These are phyloP conservation scores for Cenchrus fungigraminus DNA, from an alignment of 176 grass and related monocot species.

Conservation along the genomic window DNA sequence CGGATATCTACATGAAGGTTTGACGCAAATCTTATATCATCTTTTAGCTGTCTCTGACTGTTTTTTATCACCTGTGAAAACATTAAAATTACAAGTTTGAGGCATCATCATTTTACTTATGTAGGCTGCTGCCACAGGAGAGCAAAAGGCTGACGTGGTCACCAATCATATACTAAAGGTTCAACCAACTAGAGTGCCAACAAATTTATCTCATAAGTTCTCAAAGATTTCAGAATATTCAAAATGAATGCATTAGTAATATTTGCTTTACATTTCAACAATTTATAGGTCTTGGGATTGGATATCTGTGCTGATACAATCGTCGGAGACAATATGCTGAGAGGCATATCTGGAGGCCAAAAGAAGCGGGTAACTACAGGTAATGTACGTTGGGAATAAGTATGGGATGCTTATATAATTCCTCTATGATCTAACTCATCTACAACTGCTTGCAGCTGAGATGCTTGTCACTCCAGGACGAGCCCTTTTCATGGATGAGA, in stretches of 20 bases:
- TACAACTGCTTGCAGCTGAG: slow-evolving; percentile 51
- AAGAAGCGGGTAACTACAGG: slow-evolving; percentile 34
- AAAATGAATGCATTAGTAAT: slow-evolving; percentile 1
- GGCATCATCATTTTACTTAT: slow-evolving; percentile 2
- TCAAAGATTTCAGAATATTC: slow-evolving; percentile 1
- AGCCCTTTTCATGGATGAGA: slow-evolving; percentile 91
- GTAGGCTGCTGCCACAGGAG: slow-evolving; percentile 71
- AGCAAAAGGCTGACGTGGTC: slow-evolving; percentile 72
- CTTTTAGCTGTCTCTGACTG: neutral
- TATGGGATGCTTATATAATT: neutral
- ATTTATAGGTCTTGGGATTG: slow-evolving; percentile 67
- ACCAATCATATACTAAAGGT: slow-evolving; percentile 91
- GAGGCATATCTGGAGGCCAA: slow-evolving; percentile 85
- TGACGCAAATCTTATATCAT: neutral
- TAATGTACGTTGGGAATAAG: slow-evolving; percentile 39
- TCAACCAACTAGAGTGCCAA: neutral
- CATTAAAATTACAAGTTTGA: neutral
- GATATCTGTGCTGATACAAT: slow-evolving; percentile 85
- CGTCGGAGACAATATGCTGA: slow-evolving; percentile 76
- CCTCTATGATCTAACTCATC: neutral
- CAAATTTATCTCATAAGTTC: neutral
- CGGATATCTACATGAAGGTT: slow-evolving; percentile 88
- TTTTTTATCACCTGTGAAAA: neutral
- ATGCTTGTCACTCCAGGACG: slow-evolving; percentile 84
- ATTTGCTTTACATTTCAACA: slow-evolving; percentile 3